Percentiles rank a stretch among this genome's conserved stretches.
These are phyloP conservation scores for Tilletiopsis washingtonensis DNA, from an alignment of 1,284 basidiomycete genomes.

Conservation along the genomic window DNA sequence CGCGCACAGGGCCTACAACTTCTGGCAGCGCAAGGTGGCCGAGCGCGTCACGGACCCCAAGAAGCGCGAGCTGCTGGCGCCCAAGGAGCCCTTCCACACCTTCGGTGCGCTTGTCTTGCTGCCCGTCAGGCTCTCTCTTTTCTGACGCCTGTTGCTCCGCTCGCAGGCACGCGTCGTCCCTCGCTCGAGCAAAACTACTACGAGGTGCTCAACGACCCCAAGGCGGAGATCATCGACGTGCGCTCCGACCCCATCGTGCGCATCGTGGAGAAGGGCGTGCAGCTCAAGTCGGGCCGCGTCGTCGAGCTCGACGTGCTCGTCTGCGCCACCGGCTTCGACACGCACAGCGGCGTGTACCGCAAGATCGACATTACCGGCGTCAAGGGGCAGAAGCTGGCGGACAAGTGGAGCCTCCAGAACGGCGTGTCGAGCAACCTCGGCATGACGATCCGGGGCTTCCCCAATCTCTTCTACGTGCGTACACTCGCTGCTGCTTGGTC, in stretches of 20 bases:
- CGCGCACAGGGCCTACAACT: constrained; percentile 27
- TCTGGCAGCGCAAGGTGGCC: constrained; percentile 29
- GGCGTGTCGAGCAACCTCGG: constrained; percentile 29
- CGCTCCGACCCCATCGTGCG: constrained; percentile 48
- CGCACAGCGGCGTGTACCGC: constrained; percentile 33
- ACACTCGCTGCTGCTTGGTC: too few relatives aligned
- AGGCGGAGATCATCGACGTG: constrained; percentile 54
- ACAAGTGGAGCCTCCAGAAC: constrained; percentile 28
- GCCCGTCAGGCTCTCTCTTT: too few relatives aligned
- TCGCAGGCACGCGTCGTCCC: constrained; percentile 28
- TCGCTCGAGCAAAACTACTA: constrained; percentile 33
- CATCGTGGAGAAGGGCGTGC: constrained; percentile 52
- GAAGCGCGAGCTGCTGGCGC: constrained; percentile 29
- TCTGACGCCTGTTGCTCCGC: too few relatives aligned
- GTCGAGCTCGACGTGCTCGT: constrained; percentile 37
- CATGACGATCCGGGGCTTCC: constrained; percentile 24
- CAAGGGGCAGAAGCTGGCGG: constrained; percentile 18
- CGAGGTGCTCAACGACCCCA: constrained; percentile 53
- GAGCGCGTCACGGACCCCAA: constrained; percentile 23
- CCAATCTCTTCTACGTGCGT: constrained; percentile 34
- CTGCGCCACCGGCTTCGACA: constrained; percentile 46
- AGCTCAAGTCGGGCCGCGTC: constrained; percentile 51
- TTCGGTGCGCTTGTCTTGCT: too few relatives aligned
- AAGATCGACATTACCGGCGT: constrained; percentile 28
- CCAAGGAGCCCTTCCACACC: constrained; percentile 6